phyloP scores from a whole-genome alignment of 176 grass and related monocot species.

The Eragrostis nindensis region DNA sequence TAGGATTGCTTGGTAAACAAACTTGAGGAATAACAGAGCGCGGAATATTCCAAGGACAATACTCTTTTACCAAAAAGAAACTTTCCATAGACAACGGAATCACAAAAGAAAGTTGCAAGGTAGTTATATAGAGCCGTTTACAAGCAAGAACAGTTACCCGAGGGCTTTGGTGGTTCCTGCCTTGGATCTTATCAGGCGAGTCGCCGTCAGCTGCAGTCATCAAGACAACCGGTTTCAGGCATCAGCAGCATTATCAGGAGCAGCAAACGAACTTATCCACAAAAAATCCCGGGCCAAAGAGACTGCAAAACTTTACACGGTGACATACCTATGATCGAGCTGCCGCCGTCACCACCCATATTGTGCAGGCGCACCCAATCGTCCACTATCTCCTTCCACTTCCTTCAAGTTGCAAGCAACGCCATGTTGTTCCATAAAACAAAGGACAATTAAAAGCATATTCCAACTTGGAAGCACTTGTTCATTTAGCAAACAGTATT shows the following conservation, averaged over 20 bases:
- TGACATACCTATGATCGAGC: slow-evolving; percentile 53
- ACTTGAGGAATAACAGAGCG: not conserved
- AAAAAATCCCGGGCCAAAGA: slow-evolving; percentile 30
- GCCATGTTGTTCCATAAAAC: slow-evolving; percentile 31
- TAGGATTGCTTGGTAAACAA: slow-evolving; percentile 22
- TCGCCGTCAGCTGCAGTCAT: slow-evolving; percentile 57
- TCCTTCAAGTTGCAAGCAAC: slow-evolving; percentile 57
- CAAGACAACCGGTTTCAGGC: not conserved
- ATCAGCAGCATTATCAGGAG: slow-evolving; percentile 28
- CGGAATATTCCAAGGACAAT: slow-evolving; percentile 34
- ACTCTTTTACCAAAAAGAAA: slow-evolving; percentile 24
- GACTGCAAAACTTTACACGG: slow-evolving; percentile 1
- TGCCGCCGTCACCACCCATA: slow-evolving; percentile 44
- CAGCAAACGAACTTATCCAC: not conserved
- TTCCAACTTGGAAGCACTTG: not conserved
- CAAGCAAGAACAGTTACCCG: slow-evolving; percentile 39
- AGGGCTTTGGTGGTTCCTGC: slow-evolving; percentile 44
- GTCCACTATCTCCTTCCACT: slow-evolving; percentile 77
- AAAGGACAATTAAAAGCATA: slow-evolving; percentile 30
- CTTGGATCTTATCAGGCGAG: slow-evolving; percentile 60
- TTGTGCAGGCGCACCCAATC: slow-evolving; percentile 59
- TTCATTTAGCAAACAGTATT: not conserved
- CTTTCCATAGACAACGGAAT: slow-evolving; percentile 24
- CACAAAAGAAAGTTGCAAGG: not conserved
- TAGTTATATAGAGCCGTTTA: slow-evolving; percentile 1